Base-by-base conservation (phyloP, 345 rosid genomes). In the Barbarea vulgaris region DNA sequence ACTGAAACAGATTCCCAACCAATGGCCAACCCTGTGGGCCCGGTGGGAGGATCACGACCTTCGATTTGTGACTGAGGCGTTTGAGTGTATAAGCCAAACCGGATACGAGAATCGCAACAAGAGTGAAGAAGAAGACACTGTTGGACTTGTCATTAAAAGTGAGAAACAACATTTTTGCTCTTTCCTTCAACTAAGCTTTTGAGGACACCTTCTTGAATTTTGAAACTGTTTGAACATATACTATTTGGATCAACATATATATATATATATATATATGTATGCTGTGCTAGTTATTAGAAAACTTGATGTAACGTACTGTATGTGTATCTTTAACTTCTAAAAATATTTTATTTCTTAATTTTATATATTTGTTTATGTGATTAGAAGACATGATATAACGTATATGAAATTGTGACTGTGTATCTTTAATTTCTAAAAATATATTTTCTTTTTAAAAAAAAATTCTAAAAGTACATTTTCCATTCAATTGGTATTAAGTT, bases 21-120 rank as follows among this genome's bases (percentile, higher is more conserved):
- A 91, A 27, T 7, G 98, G 98, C 94, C 90, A 89, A 4, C 96
- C 96, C 0, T 84, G 87, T 0, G 98, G 98, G 0, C 96, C 96
- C 0, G 98, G 96, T 51, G 98, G 98, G 24, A 93, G 93, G 50
- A 89, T 84, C 14, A 77, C 48, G 78, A 14, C 15, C n/a, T 33
- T 53, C 18, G 58, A 14, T 2, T 53, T 33, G 4, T 17, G 34
- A 31, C 62, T 57, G 0, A 31, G 62, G 24, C 41, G 63, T 9
- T 75, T 77, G 57, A 77, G 11, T 14, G 81, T 56, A 68, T 85
- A 74, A 33, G 80, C 11, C 7, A 88, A 30, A 10, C 73, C 50
- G 5, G 89, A 75, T 62, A 89, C 7, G 11, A 82, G 27, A 6
- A 87, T 60, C 0, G 79, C 82, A 8, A 84, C 36, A 8, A 65